Percentiles rank a stretch among this genome's conserved stretches.
phyloP scores from a whole-genome alignment of 495 filamentous ascomycete genomes.

The Margaritispora aquatica region DNA sequence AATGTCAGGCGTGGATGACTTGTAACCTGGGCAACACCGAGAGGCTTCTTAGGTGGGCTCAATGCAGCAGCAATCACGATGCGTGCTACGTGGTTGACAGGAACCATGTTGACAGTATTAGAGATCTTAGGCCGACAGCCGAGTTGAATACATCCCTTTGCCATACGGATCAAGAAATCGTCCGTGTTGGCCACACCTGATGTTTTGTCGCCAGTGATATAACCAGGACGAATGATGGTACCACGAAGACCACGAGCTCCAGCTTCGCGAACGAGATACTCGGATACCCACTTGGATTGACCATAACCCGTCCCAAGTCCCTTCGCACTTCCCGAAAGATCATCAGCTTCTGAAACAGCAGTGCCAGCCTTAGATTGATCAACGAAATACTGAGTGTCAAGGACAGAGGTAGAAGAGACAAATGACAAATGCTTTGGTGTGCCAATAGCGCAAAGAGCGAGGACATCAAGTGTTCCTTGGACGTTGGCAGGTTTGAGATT shows the following conservation, averaged over 20 bases:
- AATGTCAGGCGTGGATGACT: conserved; percentile 73
- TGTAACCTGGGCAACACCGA: conserved; percentile 71
- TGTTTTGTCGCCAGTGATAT: conserved; percentile 69
- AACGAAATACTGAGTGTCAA: conserved; percentile 80
- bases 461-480: conserved; percentile 66
- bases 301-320: conserved; percentile 83
- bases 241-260: conserved; percentile 70
- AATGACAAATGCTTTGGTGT: conserved; percentile 79
- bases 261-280: conserved; percentile 77
- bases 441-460: conserved; percentile 68
- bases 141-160: conserved; percentile 86
- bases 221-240: conserved; percentile 77
- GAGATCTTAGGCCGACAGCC: conserved; percentile 62
- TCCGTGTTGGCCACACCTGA: conserved; percentile 77
- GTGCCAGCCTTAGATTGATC: conserved; percentile 46
- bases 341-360: conserved; percentile 56
- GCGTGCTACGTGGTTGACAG: conserved; percentile 76
- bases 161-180: conserved; percentile 86
- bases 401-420: conserved; percentile 77
- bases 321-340: conserved; percentile 55
- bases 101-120: conserved; percentile 90
- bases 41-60: conserved; percentile 27
- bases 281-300: conserved; percentile 80
- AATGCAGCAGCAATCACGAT: conserved; percentile 65
- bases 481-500: conserved; percentile 76